Conservation (phyloP, 2,329 filamentous ascomycete genomes). For the Aspergillus cejpii region DNA sequence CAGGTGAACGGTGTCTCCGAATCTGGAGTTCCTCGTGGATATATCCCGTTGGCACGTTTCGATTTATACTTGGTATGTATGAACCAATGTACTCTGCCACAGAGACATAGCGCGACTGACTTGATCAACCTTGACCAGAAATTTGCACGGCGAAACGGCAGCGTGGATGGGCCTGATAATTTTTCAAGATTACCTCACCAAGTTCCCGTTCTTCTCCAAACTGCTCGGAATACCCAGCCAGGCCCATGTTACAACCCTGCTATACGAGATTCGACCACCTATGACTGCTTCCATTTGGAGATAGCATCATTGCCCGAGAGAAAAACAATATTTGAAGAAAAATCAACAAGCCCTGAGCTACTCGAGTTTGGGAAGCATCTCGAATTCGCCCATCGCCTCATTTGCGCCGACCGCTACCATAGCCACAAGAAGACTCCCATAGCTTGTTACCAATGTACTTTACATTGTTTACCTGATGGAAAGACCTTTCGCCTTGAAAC, state of each 20-base stretch:
- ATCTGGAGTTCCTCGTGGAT: conserved; percentile 20
- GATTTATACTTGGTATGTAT: conserved; percentile 29
- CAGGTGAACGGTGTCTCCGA: conserved; percentile 13
- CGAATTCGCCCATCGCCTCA: conserved; percentile 15
- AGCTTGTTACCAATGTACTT: conserved; percentile 30
- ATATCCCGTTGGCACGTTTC: conserved; percentile 30
- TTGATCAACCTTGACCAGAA: conserved; percentile 12
- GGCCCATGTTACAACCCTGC: not conserved
- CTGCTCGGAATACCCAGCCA: conserved; percentile 1
- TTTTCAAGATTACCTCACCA: not conserved
- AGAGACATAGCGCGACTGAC: not conserved
- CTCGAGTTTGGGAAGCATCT: conserved; percentile 22
- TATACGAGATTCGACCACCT: not conserved
- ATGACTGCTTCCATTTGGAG: conserved; percentile 17
- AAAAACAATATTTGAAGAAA: conserved; percentile 16
- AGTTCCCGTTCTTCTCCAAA: conserved; percentile 20
- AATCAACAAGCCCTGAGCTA: conserved; percentile 12
- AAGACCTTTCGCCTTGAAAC: conserved; percentile 26
- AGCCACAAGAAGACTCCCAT: conserved; percentile 18
- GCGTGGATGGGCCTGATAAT: not conserved
- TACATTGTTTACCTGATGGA: conserved; percentile 15
- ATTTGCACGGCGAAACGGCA: conserved; percentile 6
- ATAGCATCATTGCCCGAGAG: conserved; percentile 15
- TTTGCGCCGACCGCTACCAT: conserved; percentile 23
- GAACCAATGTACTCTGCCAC: not conserved